Evolutionary conservation across 2,329 filamentous ascomycete species (phyloP), one percentile per base, ranked within the genome.

Genomic region (Claviceps paspali): DNA sequence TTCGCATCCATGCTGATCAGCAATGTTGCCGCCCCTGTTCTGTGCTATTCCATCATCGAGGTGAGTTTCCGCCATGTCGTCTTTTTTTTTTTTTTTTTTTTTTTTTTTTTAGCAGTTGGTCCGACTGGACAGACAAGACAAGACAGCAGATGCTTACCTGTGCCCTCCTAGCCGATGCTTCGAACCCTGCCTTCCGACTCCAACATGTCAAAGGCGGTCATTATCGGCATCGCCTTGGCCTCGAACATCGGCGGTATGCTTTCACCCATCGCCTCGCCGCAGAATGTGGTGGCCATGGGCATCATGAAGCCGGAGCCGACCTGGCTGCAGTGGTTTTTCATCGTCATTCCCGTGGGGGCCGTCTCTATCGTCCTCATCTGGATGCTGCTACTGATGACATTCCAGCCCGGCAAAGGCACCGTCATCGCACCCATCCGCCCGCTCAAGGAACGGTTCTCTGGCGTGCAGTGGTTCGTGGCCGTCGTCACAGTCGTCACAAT

Each of bases 1-100:
- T 92, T 98, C 56, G 81, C 92, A 7, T 95, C 86, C 49, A 98
- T 98, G 91, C 85, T 93, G 68, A 96, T 98, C 52, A 94, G 86
- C 61, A 98, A 98, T 48, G 92, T 98, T 21, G 91, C 91, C 1
- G 88, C 92, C 2, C 91, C 91, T 0, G 91, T 98, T 8, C 70
- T 98, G 27, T 98, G 91, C 65, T 96, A 92, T 59, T 93, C 86
- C 15, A 95, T 98, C 51, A 93, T 98, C 42, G 87, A 94, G 70
- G 80, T 83, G 59, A 48, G 67, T 49, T n/a, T n/a, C n/a, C n/a
- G n/a, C n/a, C n/a, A n/a, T n/a, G n/a, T n/a, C n/a, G n/a, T n/a
- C n/a, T n/a, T n/a, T n/a, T n/a, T n/a, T n/a, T n/a, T n/a, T n/a
- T n/a, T n/a, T n/a, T n/a, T n/a, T n/a, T n/a, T n/a, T n/a, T n/a